Evolutionary conservation across 2,329 filamentous ascomycete species (phyloP), one percentile per base, ranked within the genome.

Genomic region (Phialophora expanda): DNA sequence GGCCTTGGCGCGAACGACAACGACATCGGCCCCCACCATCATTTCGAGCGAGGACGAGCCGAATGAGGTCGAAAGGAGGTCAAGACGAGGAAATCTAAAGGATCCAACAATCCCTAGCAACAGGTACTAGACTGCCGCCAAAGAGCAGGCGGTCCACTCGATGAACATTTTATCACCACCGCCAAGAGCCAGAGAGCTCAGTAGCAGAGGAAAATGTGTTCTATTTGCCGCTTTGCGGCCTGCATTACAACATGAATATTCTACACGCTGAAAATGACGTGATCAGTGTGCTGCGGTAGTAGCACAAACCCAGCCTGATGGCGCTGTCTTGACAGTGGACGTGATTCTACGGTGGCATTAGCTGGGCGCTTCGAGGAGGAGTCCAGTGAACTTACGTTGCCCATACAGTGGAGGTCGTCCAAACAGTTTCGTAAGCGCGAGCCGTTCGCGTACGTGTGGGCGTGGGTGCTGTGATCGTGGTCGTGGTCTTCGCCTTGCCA

Each of bases 391-490:
- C 67, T 38, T 64, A 69, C 67, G 65, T 69, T 14, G 67, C 67
- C 63, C 66, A 65, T 17, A 69, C 41, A 3, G 67, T 69, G 50
- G 60, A 66, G 9, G 67, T 69, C 22, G 65, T 67, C 65, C 59
- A 65, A n/a, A 54, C 44, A 26, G 67, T 69, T 24, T 44, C 44
- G 55, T 67, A 67, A 3, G 53, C 51, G 32, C 56, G 63, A n/a
- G 56, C 56, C 6, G 62, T 62, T 4, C 62, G 64, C 7, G 65
- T 67, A 11, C 67, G 67, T 9, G 69, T 70, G 1, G 66, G 66
- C 9, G 69, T 69, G 6, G 68, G 56, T n/a, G 61, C 60, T 12
- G 70, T 71, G 41, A 70, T 46, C 12, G 70, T 71, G 54, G 50
- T 64, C 3, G 66, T 70, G 12, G 62, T 66, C 51, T 53, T 61